These are phyloP conservation scores for Dipodascopsis tothii DNA, from an alignment of 805 yeast genomes.

Conservation along the genomic window DNA sequence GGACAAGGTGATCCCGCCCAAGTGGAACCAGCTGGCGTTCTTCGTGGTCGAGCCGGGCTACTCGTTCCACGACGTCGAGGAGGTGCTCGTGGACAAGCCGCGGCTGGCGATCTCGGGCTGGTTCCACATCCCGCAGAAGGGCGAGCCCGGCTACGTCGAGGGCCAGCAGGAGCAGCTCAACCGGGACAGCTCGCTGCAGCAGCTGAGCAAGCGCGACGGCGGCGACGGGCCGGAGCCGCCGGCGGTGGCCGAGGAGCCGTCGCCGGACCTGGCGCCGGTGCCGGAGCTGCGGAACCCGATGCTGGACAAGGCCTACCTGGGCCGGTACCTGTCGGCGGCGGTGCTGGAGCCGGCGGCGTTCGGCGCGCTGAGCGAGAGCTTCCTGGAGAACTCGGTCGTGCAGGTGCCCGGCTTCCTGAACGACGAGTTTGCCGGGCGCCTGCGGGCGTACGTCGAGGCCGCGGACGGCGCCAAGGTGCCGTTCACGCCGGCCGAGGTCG, in stretches of 20 bases:
- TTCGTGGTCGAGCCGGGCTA: constrained; percentile 94
- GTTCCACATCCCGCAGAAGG: constrained; percentile 95
- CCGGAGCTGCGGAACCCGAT: constrained; percentile 6
- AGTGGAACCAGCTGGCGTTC: constrained; percentile 91
- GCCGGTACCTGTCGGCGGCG: constrained; percentile 48
- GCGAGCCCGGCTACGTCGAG: constrained; percentile 74
- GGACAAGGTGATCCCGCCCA: constrained; percentile 67
- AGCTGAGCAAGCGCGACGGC: constrained; percentile 22
- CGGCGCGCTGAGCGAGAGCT: constrained; percentile 41
- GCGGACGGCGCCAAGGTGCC: constrained; percentile 39
- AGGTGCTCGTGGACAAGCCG: constrained; percentile 83
- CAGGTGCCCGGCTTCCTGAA: constrained; percentile 60
- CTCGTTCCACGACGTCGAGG: constrained; percentile 97
- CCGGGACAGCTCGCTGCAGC: constrained; percentile 22
- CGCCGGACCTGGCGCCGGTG: neutral
- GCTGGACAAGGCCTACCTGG: constrained; percentile 37
- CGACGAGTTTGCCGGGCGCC: constrained; percentile 41
- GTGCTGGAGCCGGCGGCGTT: constrained; percentile 40
- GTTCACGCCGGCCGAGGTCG: constrained; percentile 27
- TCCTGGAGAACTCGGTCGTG: constrained; percentile 61
- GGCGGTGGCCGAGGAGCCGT: neutral
- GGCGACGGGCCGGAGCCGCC: too few species aligned
- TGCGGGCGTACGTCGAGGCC: constrained; percentile 42
- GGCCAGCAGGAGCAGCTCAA: constrained; percentile 61
- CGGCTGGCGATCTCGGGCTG: constrained; percentile 94